Evolutionary conservation across 345 rosid genomes (phyloP), one percentile per base, ranked within the genome.

Genomic region (Arabidopsis suecica): DNA sequence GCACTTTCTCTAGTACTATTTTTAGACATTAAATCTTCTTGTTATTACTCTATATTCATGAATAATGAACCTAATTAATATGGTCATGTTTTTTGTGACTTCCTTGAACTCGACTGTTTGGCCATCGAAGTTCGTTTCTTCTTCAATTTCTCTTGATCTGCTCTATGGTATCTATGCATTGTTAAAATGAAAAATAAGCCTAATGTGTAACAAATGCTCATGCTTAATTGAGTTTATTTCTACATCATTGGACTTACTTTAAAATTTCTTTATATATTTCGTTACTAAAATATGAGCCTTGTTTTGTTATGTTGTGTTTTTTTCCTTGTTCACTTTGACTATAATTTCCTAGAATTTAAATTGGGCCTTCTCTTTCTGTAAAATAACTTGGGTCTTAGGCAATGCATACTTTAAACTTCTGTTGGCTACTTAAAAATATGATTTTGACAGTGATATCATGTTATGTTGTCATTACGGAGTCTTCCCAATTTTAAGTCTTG

Each of bases 31-130:
- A 45, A 47, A 23, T 66, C n/a, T 65, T 47, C 20, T 10, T 16
- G 1, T 6, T 6, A 6, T 16, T 16, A 47, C 51, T 47, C 23
- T 47, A 16, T 47, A 2, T 47, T 47, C 4, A 47, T 47, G 51
- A 47, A 47, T 16, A 16, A 47, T 16, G 2, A 30, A 13, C 22
- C 5, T 30, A 56, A 7, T 28, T 30, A 32, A 7, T 28, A 55
- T 28, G 18, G 37, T 33, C 59, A 5, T 33, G 20, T 84, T 20
- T 85, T 85, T 38, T 81, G 87, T 81, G 87, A 32, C 80, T 88
- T 88, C 78, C 87, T 83, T n/a, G 86, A 80, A 38, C 81, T 69
- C 5, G 81, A 84, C 79, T 84, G 78, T 75, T 83, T 73, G 16
- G 5, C 25, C 25, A 49, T 7, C 8, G 11, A 11, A 49, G 54